Base-by-base conservation (phyloP, 768 basidiomycete species). In the Suillus occidentalis region DNA sequence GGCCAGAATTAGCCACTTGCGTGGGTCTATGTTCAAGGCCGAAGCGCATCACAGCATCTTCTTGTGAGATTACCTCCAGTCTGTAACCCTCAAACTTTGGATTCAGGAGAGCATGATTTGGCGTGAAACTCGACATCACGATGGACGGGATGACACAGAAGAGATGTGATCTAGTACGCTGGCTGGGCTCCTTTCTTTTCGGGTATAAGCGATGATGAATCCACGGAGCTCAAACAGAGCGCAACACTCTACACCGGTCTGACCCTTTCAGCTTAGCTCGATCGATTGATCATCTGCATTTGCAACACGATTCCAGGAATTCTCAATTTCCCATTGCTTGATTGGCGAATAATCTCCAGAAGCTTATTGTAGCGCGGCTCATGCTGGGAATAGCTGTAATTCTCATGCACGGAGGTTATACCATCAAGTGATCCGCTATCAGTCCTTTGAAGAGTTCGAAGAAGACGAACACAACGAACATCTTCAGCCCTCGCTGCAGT, bases 1-100 rank as follows among this genome's bases (percentile, higher is more conserved):
- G 83, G 9, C 85, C 85, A 4, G 90, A 88, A 12, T 84, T 77
- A 45, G 88, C 86, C 9, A 79, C 77, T 80, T 80, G 84, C 69
- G 79, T 84, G 72, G 69, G 84, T 72, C 65, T 77, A 66, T 78
- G 75, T 31, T 75, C 72, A 39, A 93, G 83, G 10, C 75, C 73
- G 72, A 83, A 84, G 31, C 84, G 81, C 22, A 76, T 75, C 6
- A 90, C 81, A 10, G 79, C 77, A 9, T 84, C 78, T n/a, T 88
- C 84, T 68, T 88, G 87, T 13, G 81, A 73, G 40, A 92, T 78
- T 4, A 86, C 77, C 66, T 88, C 82, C 34, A 95, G 82, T 68
- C 85, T 91, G 74, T 95, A 95, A 2, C 90, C 91, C 68, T 95
- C 93, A 64, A 95, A 95, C 68, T 89, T 90, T 2, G 91, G 87